Evolutionary conservation across 2,329 filamentous ascomycete genomes (phyloP), one percentile per base, ranked within the genome.

Genomic region (Byssothecium circinans): DNA sequence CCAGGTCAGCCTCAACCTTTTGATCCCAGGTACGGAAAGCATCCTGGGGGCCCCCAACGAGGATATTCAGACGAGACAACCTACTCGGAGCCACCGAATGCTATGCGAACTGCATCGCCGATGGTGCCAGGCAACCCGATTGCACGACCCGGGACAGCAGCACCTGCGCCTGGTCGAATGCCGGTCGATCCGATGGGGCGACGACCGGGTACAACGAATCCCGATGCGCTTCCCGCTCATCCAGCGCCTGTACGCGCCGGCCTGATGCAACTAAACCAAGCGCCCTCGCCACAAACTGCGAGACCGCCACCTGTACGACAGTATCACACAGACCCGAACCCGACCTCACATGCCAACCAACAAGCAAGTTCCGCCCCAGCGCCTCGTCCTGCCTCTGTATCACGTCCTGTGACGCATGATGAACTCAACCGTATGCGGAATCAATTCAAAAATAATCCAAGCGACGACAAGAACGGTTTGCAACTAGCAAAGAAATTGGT

Each of bases 401-500:
- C 56, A 17, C 70, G 74, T 2, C 87, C 86, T 0, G 86, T 97
- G 3, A 96, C 91, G 0, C 75, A 81, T 2, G 83, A 88, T 35
- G 89, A 95, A 66, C 77, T 99, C 7, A 88, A 95, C 57, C 79
- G 80, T 18, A 74, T 97, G 8, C 85, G 89, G 25, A 81, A 82
- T 60, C 74, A 77, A 6, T 85, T 88, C 54, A 88, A 87, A 66
- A 77, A 76, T 20, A 88, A 91, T 51, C 84, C 91, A 0, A 78
- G 79, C 23, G 90, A 96, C 57, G 82, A 87, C 52, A 81, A 81
- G 38, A 80, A 84, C 2, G 86, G 88, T 12, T 76, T 99, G 46
- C 75, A 78, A 8, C 78, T 96, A 15, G 91, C 89, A 1, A 92
- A 91, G 73, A 89, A 87, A 60, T 76, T 96, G 4, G 84, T 95